A percentile compares a stretch with the other conserved stretches of the same genome.
Conservation (phyloP, 768 basidiomycete species). For the Suillus tomentosus region DNA sequence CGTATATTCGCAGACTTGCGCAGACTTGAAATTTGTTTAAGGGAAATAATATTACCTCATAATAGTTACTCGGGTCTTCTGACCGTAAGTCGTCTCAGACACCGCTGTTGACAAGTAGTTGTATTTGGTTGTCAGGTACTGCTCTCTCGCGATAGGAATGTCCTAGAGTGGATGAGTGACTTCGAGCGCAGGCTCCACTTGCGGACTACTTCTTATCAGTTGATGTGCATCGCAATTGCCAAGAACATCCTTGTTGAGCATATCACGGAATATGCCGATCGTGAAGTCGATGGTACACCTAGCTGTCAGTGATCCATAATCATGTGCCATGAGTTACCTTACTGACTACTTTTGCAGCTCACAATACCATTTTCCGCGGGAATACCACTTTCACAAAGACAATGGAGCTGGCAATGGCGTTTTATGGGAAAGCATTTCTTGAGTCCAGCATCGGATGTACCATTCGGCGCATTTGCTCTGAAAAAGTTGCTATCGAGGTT, state of each 20-base stretch:
- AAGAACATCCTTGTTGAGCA: slow-evolving; percentile 64
- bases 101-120: slow-evolving; percentile 1
- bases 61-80: slow-evolving; percentile 62
- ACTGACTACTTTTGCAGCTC: slow-evolving; percentile 46
- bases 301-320: slow-evolving; percentile 50
- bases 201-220: slow-evolving; percentile 58
- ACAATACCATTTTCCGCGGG: slow-evolving; percentile 73
- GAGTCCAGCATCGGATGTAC: slow-evolving; percentile 76
- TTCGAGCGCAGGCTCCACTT: slow-evolving; percentile 67
- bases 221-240: slow-evolving; percentile 73
- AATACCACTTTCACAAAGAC: slow-evolving; percentile 71
- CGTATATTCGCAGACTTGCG: not conserved
- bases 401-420: slow-evolving; percentile 79
- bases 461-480: slow-evolving; percentile 68
- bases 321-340: not conserved
- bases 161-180: slow-evolving; percentile 74
- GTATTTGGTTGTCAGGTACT: slow-evolving; percentile 16
- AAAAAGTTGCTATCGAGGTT: slow-evolving; percentile 80
- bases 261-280: slow-evolving; percentile 66
- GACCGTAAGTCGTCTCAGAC: slow-evolving; percentile 41
- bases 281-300: slow-evolving; percentile 70
- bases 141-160: slow-evolving; percentile 55
- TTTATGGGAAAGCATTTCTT: slow-evolving; percentile 78
- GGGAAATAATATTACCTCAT: slow-evolving; percentile 79
- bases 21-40: slow-evolving; percentile 30